Evolutionary conservation across 2,329 filamentous ascomycete species (phyloP), one percentile per base, ranked within the genome.

Genomic region (Sarocladium brachiariae): DNA sequence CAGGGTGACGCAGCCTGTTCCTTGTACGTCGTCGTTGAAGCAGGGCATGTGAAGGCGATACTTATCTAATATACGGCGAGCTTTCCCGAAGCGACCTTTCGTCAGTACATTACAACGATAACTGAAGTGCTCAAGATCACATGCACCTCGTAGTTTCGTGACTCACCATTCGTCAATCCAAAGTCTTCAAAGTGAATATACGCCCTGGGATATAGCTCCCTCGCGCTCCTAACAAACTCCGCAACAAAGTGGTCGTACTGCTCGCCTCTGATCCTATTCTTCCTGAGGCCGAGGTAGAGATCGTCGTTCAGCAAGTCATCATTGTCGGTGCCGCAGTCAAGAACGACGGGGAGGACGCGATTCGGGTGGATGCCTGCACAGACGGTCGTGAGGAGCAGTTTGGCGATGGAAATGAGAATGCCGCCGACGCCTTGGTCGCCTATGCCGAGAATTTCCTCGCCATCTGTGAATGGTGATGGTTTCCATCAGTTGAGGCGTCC

Each of bases 161-260:
- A 54, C 67, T 55, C 54, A 77, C 78, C 80, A 59, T 95, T 95
- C 1, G 66, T 66, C 1, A 95, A 69, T 1, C 89, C 89, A 69
- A 95, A 95, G 61, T 95, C 90, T 60, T 95, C 88, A 59, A 95
- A 95, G 61, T 95, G 89, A 18, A 95, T 84, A 58, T 91, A 92
- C 0, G 90, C 89, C 41, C 77, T 82, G 0, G 90, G 90, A 54
- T 85, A 95, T 2, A 82, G 73, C 57, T 84, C 81, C 39, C 82
- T 73, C 1, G 84, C 84, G 0, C 81, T 75, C 49, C 74, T 70
- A 8, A 95, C 79, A 59, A 95, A 95, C 0, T 69, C 78, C 41
- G 89, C 85, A 1, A 95, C 80, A 54, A 95, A 88, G 1, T 78
- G 65, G 60, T 92, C 87, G 60, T 95, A 95, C 58, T 81, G 67